Conservation (phyloP, 148 eudicot species). For the Vaccinium vitisidaea region DNA sequence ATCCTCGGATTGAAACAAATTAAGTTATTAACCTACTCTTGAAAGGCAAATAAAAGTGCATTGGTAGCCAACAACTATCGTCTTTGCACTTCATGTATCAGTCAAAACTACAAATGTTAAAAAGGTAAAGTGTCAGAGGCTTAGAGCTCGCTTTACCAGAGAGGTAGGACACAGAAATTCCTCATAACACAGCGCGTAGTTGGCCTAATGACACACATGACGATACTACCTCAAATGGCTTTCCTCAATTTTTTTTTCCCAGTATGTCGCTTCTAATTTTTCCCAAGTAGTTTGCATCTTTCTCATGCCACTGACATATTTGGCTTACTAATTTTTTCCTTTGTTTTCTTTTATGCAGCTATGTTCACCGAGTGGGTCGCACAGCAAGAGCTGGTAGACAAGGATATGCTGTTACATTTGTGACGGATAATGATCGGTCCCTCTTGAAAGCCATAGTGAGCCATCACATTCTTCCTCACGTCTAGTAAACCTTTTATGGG, state of each 20-base stretch:
- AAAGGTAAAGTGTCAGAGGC: too few relatives aligned
- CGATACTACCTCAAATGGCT: neutral
- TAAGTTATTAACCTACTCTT: too few relatives aligned
- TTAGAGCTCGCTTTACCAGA: too few relatives aligned
- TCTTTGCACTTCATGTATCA: too few relatives aligned
- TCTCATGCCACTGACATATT: neutral
- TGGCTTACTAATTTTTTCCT: neutral
- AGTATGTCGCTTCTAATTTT: neutral
- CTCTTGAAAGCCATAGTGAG: slow-evolving; percentile 77
- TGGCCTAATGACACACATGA: neutral
- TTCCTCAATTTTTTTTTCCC: neutral
- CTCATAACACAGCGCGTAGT: neutral
- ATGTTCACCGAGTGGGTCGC: slow-evolving; percentile 99
- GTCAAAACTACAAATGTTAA: too few relatives aligned
- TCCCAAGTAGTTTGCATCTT: neutral
- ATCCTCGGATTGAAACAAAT: too few relatives aligned
- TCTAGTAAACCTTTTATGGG: slow-evolving; percentile 1
- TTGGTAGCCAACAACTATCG: too few relatives aligned
- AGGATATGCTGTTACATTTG: slow-evolving; percentile 94
- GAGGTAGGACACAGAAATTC: neutral
- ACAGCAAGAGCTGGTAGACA: slow-evolving; percentile 96
- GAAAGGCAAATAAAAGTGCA: too few relatives aligned
- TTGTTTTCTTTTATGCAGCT: slow-evolving; percentile 30
- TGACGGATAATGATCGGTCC: slow-evolving; percentile 89
- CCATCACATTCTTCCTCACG: slow-evolving; percentile 8